Conservation (phyloP, 768 basidiomycete genomes). For the Imleria badia region DNA sequence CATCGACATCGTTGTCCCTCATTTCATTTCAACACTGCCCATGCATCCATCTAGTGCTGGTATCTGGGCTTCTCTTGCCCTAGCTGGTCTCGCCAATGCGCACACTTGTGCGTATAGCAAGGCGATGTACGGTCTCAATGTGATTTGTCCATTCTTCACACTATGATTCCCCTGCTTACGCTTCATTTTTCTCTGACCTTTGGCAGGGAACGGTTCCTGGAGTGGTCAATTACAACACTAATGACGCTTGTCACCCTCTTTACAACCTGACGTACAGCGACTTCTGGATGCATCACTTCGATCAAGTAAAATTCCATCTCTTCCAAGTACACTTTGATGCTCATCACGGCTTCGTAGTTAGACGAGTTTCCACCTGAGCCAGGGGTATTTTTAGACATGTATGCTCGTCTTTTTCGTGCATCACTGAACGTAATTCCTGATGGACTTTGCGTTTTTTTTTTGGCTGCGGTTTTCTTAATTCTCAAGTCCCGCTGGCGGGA, state of each 20-base stretch:
- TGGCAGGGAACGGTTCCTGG: background rate
- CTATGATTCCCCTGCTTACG: background rate
- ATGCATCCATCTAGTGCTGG: background rate
- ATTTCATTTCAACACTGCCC: background rate
- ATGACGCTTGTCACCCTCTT: background rate
- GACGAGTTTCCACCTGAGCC: background rate
- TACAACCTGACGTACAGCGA: background rate
- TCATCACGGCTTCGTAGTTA: constrained; percentile 4
- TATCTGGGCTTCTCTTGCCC: constrained; percentile 8
- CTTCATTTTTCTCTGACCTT: background rate
- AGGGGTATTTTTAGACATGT: constrained; percentile 7
- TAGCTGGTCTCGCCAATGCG: constrained; percentile 11
- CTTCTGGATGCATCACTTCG: constrained; percentile 1
- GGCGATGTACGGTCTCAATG: constrained; percentile 10
- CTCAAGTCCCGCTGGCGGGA: constrained; percentile 1
- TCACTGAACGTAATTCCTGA: background rate
- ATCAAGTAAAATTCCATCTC: background rate
- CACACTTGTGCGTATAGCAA: background rate
- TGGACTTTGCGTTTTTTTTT: background rate
- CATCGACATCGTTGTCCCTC: background rate
- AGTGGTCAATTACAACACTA: background rate
- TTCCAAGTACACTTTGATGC: background rate
- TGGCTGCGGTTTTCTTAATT: background rate
- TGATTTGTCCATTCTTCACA: background rate
- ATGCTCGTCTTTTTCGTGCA: background rate